Base-by-base conservation (phyloP, 495 filamentous ascomycete species). In the Annulohypoxylon bovei region DNA sequence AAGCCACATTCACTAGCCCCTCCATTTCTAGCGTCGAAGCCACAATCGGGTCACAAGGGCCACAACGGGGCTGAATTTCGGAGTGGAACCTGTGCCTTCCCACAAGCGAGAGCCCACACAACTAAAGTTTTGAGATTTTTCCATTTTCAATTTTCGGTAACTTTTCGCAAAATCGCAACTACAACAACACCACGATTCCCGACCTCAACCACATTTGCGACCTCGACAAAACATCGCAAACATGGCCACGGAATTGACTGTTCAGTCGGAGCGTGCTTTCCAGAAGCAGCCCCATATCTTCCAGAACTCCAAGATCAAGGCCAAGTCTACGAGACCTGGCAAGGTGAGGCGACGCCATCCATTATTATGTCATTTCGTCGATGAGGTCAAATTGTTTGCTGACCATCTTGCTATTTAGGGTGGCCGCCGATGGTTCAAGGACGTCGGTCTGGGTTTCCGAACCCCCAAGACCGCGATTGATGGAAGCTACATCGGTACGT, bases 261-360 rank as follows among this genome's bases (percentile, higher is more conserved):
- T 97, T 82, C 94, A 97, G 89, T 93, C 92, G 79, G 94, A 97
- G 90, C 93, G 94, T 84, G 94, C 94, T 86, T 97, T 90, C 91
- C 94, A 97, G 83, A 97, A 97, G 89, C 94, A 99, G 89, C 96
- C 95, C 79, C 96, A 99, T 85, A 97, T 99, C 89, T 98, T 98
- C 92, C 88, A 91, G 80, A 97, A 97, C 88, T 82, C 87, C 76
- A 98, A 97, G 89, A 88, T 91, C 84, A 90, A 92, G 82, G 82
- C 89, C 72, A 98, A 97, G 89, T 90, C 88, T 81, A 88, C 89
- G 80, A 90, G 90, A 80, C 85, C 86, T 60, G 93, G 93, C 79
- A 94, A 96, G 89, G 75, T 77, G 46, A 86, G 88, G 61, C 65
- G 50, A 62, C 30, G 44, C 62, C 33, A 23, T 39, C 33, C 33